Base-by-base conservation (phyloP, 1,284 basidiomycete species). In the Cutaneotrichosporon cavernicola region DNA sequence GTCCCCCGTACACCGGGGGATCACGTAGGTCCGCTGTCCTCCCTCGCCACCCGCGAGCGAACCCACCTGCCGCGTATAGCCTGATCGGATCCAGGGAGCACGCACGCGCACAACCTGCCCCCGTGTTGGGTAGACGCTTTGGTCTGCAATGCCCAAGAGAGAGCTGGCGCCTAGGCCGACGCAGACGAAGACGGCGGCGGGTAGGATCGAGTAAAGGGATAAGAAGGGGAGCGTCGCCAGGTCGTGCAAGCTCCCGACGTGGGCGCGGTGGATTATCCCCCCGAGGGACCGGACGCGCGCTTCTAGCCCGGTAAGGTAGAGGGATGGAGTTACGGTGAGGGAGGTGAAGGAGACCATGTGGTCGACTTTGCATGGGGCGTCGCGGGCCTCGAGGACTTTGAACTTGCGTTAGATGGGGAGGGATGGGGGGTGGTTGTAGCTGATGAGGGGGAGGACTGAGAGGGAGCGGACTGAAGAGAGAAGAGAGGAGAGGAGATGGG, bases 131-230 rank as follows among this genome's bases (percentile, higher is more conserved):
- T 81, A 85, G 10, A 87, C 80, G 60, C 73, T 67, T 1, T 18
- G 4, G 67, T 86, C 85, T 61, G 82, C 79, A 0, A 86, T 81
- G 6, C 82, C 83, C 16, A 82, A 82, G 0, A 86, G 77, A 1
- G 78, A 78, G 13, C 83, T 75, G 4, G 85, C 82, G 10, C 85
- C 84, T 26, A 86, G 73, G 0, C 84, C 91, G 76, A 85, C 81
- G 69, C 90, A 92, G 7, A 89, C 84, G 3, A 92, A 77, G 1
- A 93, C 75, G 0, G 86, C 88, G 21, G 83, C 82, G 8, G 83
- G 82, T 5, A 68, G 32, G 30, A 22, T 18, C 4, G 18, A n/a
- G 40, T 51, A 26, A 8, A 76, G 59, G 2, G 70, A 64, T 3
- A 38, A 43, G 43, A 65, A 16, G 31, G 66, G 51, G 18, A 67